A percentile compares a stretch with the other conserved stretches of the same genome.
phyloP scores from a whole-genome alignment of 768 basidiomycete species.

The Daedalea quercina region DNA sequence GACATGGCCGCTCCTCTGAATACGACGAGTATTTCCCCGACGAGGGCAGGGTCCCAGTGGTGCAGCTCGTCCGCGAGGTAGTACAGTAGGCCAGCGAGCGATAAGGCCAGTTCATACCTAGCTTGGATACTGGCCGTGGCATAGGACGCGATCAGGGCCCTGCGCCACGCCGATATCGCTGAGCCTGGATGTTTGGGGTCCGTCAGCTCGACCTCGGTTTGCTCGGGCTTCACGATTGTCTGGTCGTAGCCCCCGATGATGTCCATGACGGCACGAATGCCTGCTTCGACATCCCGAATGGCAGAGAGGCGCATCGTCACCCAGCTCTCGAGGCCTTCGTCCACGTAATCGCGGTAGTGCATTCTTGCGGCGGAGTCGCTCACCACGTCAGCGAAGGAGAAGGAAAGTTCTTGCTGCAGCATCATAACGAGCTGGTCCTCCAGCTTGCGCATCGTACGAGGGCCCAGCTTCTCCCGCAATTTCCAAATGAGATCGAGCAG shows the following conservation, averaged over 20 bases:
- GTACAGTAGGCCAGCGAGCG: constrained; percentile 60
- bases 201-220: constrained; percentile 57
- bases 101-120: constrained; percentile 68
- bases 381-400: constrained; percentile 70
- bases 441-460: constrained; percentile 45
- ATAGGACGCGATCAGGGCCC: constrained; percentile 58
- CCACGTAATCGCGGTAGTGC: constrained; percentile 48
- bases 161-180: constrained; percentile 8
- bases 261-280: constrained; percentile 54
- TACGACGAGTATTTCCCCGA: constrained; percentile 73
- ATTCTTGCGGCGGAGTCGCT: constrained; percentile 53
- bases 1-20: constrained; percentile 75
- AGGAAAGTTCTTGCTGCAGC: constrained; percentile 71
- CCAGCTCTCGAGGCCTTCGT: constrained; percentile 56
- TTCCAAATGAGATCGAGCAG: constrained; percentile 60
- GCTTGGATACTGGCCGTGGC: constrained; percentile 56
- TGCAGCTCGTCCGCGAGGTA: constrained; percentile 61
- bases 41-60: constrained; percentile 55
- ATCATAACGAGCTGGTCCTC: constrained; percentile 58
- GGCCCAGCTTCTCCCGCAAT: constrained; percentile 53
- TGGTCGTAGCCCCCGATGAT: constrained; percentile 65
- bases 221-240: constrained; percentile 61
- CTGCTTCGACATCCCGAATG: constrained; percentile 48
- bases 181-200: too few species aligned
- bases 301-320: constrained; percentile 52